Conservation (phyloP, 352 stramenopile species). For the Blastocystis sp. region DNA sequence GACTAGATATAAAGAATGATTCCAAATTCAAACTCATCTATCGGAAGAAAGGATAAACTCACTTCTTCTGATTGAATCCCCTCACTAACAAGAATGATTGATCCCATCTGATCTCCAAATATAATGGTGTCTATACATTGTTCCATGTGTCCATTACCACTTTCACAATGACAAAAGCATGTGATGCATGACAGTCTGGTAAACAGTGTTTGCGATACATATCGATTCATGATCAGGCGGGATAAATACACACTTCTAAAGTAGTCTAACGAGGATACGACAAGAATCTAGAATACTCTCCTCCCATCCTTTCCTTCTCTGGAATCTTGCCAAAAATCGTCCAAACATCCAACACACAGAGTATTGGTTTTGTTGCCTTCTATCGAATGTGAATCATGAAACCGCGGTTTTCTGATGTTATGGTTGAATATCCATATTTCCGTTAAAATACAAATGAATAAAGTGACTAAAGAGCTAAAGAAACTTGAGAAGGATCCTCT, state of each 20-base stretch:
- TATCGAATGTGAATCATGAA: too few relatives aligned
- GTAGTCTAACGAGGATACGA: not conserved
- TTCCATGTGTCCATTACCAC: not conserved
- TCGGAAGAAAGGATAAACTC: not conserved
- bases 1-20: not conserved
- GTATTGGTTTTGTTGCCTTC: too few relatives aligned
- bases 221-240: not conserved
- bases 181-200: not conserved
- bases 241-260: not conserved
- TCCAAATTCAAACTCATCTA: not conserved
- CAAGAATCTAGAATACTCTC: too few relatives aligned
- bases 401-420: too few relatives aligned
- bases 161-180: not conserved
- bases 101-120: constrained; percentile 42
- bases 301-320: not conserved
- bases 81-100: not conserved
- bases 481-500: constrained; percentile 62
- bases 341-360: too few relatives aligned
- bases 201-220: not conserved
- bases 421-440: not conserved
- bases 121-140: not conserved
- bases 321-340: too few relatives aligned
- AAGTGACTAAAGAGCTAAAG: constrained; percentile 49
- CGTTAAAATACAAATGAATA: constrained; percentile 13
- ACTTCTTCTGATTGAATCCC: not conserved